Base-by-base conservation (phyloP, 306 rosid genomes). In the apple (Malus domestica) region DNA sequence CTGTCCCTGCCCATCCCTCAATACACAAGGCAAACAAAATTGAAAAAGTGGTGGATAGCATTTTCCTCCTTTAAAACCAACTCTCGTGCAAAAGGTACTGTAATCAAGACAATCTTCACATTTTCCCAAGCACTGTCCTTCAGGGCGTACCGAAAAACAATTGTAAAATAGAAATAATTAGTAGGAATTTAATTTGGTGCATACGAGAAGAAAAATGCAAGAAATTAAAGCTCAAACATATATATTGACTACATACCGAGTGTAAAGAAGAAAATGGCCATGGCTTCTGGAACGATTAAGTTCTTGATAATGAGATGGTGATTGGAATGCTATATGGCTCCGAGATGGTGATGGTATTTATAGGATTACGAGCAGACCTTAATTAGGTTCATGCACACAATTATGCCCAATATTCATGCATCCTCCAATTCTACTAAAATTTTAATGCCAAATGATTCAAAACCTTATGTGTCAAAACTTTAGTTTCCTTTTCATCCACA, bases 41-140 rank as follows among this genome's bases (percentile, higher is more conserved):
- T 81, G 80, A 42, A 27, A 64, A 29, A 76, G 65, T 13, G 78
- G 78, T 42, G 84, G 80, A 13, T 54, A 12, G n/a, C 81, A 64
- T 44, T 67, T 29, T 45, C 84, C 84, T 64, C 70, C 74, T 32
- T 19, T 30, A 4, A n/a, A 76, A 12, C 74, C 81, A 18, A 19
- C 12, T 23, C 74, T 76, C 10, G 15, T 20, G 78, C 81, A 76
- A 35, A 71, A 66, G 5, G 4, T 45, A 65, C 64, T 18, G 16
- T 78, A 76, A 66, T 70, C 68, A 23, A 69, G 77, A 13, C 33
- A 0, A 20, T 70, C 35, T 70, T 76, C 78, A 65, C 84, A 81
- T 61, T 76, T 81, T 10, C 55, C 63, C 16, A 0, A 18, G 10
- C 84, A 81, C 23, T 18, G 12, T 30, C 6, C 15, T 4, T 11